Evolutionary conservation across 768 basidiomycete species (phyloP).

Genomic region (Boletus pseudo-olivaceus): DNA sequence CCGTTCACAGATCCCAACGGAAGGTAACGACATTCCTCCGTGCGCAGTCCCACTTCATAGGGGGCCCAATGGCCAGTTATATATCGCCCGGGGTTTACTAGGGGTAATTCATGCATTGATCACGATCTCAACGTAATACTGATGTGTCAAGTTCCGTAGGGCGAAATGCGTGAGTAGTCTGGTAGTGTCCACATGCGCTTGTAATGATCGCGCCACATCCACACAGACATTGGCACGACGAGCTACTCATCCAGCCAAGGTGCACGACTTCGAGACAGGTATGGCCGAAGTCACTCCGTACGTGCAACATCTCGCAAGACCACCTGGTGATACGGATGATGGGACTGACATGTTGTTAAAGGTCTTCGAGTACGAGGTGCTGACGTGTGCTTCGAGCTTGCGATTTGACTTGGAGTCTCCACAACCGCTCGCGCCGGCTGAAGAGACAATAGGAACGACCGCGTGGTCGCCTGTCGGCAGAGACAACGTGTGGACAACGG

Average conservation of each 20-base stretch:
- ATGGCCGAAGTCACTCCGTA: constrained; percentile 11
- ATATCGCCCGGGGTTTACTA: constrained; percentile 19
- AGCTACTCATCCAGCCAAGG: constrained; percentile 8
- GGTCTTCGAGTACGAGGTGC: constrained; percentile 23
- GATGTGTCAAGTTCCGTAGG: constrained; percentile 5
- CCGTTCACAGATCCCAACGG: constrained; percentile 7
- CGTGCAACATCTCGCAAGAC: background rate
- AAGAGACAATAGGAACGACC: background rate
- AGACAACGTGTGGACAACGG: background rate
- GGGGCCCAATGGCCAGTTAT: constrained; percentile 8
- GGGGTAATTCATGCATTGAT: constrained; percentile 2
- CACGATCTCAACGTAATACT: background rate
- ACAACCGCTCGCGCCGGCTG: background rate
- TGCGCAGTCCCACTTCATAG: constrained; percentile 12
- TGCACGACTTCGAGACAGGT: constrained; percentile 12
- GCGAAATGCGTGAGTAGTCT: constrained; percentile 17
- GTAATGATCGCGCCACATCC: background rate
- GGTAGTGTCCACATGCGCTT: background rate
- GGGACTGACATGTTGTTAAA: background rate
- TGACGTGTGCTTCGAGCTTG: constrained; percentile 17
- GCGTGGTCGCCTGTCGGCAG: background rate
- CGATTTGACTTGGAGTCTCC: constrained; percentile 10
- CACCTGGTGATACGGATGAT: background rate
- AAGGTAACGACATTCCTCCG: constrained; percentile 20
- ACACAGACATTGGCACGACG: constrained; percentile 16